Conservation (phyloP, 805 yeast species). For the Metschnikowia orientalis region DNA sequence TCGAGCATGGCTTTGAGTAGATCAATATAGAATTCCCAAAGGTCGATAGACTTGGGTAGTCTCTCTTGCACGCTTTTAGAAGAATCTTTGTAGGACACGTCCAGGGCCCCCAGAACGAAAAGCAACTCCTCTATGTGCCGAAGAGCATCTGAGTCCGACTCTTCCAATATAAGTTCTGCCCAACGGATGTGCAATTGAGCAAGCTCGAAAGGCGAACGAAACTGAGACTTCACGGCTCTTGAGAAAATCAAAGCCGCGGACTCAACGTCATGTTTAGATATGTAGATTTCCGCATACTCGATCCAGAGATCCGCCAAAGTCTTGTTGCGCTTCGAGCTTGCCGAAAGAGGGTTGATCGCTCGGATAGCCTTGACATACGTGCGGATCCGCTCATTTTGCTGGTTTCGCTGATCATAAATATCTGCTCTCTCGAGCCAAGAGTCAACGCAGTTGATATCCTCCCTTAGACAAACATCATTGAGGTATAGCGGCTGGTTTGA, state of each 20-base stretch:
- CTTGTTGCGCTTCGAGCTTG: slow-evolving; percentile 13
- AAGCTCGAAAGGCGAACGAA: slow-evolving; percentile 55
- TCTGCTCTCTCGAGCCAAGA: slow-evolving; percentile 66
- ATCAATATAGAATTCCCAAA: slow-evolving; percentile 77
- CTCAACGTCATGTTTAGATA: slow-evolving; percentile 46
- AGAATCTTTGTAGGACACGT: too few species aligned
- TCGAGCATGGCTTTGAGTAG: slow-evolving; percentile 55
- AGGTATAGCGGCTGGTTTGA: slow-evolving; percentile 18
- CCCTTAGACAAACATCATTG: slow-evolving; percentile 64
- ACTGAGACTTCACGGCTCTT: slow-evolving; percentile 70
- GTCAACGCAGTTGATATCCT: slow-evolving; percentile 55
- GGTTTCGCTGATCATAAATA: slow-evolving; percentile 35
- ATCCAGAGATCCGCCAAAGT: slow-evolving; percentile 65
- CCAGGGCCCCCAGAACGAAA: too few species aligned
- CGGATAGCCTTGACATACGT: slow-evolving; percentile 64
- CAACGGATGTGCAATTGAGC: slow-evolving; percentile 70
- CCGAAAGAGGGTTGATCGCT: slow-evolving; percentile 56
- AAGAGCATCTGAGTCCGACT: slow-evolving; percentile 40
- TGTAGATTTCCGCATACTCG: slow-evolving; percentile 62
- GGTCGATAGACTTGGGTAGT: slow-evolving; percentile 52
- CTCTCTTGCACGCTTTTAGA: too few species aligned
- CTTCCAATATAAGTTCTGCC: slow-evolving; percentile 60
- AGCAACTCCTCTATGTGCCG: slow-evolving; percentile 32
- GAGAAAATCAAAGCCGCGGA: slow-evolving; percentile 61
- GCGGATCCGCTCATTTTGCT: slow-evolving; percentile 33